These are phyloP conservation scores for Arthrobotrys pseudoclavata DNA, from an alignment of 2,329 filamentous ascomycete genomes.

Conservation along the genomic window DNA sequence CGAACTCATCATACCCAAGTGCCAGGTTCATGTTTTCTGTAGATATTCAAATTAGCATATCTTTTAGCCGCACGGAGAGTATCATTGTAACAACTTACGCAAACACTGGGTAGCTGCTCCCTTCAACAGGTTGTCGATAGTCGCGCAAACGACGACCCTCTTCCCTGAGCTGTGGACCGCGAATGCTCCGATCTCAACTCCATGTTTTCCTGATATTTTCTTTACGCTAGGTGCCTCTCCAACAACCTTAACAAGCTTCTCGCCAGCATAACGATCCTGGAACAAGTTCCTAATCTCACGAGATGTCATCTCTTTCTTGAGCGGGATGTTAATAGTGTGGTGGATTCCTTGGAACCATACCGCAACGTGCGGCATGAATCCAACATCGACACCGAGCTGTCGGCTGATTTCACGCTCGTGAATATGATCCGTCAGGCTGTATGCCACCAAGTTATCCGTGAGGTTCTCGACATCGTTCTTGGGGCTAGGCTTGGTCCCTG, in stretches of 20 bases:
- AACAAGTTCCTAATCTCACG: slow-evolving; percentile 94
- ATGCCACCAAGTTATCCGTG: slow-evolving; percentile 88
- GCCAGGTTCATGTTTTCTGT: slow-evolving; percentile 92
- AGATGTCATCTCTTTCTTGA: slow-evolving; percentile 87
- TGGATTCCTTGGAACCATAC: slow-evolving; percentile 90
- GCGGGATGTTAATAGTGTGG: slow-evolving; percentile 89
- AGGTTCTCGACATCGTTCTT: slow-evolving; percentile 92
- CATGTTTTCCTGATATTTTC: slow-evolving; percentile 85
- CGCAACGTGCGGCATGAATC: slow-evolving; percentile 94
- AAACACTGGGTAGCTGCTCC: slow-evolving; percentile 92
- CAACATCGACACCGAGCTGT: slow-evolving; percentile 80
- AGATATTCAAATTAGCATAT: slow-evolving; percentile 46
- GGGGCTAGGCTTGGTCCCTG: slow-evolving; percentile 90
- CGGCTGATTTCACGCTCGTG: slow-evolving; percentile 90
- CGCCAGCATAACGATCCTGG: slow-evolving; percentile 94
- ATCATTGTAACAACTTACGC: slow-evolving; percentile 73
- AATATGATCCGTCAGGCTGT: slow-evolving; percentile 91
- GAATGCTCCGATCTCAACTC: slow-evolving; percentile 93
- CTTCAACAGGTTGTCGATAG: slow-evolving; percentile 94
- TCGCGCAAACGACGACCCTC: slow-evolving; percentile 92
- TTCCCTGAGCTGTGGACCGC: slow-evolving; percentile 91
- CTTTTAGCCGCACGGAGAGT: neutral
- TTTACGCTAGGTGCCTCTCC: slow-evolving; percentile 90
- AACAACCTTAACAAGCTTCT: slow-evolving; percentile 92
- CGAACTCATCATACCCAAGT: slow-evolving; percentile 88